phyloP scores from a whole-genome alignment of 306 rosid genomes.

The Inga laurina region DNA sequence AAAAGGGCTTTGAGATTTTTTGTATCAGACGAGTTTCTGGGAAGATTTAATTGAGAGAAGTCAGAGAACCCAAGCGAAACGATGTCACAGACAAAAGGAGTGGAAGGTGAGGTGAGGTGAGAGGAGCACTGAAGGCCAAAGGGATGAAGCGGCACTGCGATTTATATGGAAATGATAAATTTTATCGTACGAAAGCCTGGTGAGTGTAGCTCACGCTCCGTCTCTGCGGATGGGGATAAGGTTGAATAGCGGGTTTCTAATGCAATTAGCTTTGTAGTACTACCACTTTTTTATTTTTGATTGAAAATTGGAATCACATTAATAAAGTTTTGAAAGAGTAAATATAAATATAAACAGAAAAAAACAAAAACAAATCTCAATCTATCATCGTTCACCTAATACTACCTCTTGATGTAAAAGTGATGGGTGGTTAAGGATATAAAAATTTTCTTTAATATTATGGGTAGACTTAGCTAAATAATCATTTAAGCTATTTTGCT shows the following conservation, averaged over 20 bases:
- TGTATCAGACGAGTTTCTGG: neutral
- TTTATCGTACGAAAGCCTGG: neutral
- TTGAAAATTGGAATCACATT: no score
- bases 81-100: neutral
- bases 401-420: no score
- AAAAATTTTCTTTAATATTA: no score
- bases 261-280: neutral
- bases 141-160: neutral
- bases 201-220: conserved; percentile 27
- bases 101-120: neutral
- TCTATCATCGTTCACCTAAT: no score
- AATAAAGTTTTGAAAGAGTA: no score
- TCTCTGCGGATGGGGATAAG: neutral
- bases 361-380: no score
- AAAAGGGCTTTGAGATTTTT: neutral
- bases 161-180: neutral
- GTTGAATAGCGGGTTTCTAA: neutral
- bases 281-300: no score
- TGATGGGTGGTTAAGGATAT: no score
- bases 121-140: conserved; percentile 20
- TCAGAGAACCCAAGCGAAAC: neutral
- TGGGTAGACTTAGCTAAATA: no score
- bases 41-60: neutral
- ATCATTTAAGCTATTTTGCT: no score
- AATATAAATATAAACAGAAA: no score